Conservation (phyloP, 1,284 basidiomycete genomes). For the Cutaneotrichosporon spelunceum region DNA sequence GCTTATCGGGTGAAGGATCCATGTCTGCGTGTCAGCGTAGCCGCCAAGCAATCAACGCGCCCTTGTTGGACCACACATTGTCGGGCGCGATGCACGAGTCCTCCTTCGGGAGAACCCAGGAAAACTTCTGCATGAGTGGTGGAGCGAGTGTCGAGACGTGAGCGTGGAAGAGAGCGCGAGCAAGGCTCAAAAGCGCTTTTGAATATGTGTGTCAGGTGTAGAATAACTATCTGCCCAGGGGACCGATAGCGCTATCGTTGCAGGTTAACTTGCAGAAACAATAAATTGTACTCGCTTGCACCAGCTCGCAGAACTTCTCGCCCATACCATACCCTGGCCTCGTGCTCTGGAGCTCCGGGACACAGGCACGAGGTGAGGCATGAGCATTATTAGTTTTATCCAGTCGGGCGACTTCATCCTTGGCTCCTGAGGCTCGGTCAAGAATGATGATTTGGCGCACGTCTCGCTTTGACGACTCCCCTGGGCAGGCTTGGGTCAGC, state of each 20-base stretch:
- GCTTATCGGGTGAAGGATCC: conserved; percentile 38
- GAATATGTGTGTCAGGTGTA: not conserved
- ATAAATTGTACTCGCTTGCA: not conserved
- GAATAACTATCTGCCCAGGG: not conserved
- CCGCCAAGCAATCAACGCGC: conserved; percentile 14
- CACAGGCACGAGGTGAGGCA: not conserved
- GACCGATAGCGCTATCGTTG: conserved; percentile 2
- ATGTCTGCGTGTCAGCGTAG: conserved; percentile 29
- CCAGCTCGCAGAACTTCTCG: not conserved
- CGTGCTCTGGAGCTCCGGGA: not conserved
- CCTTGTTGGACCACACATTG: conserved; percentile 42
- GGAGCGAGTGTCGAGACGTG: not conserved
- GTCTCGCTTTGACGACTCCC: too few relatives aligned
- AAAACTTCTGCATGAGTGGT: conserved; percentile 1
- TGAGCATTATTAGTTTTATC: too few relatives aligned
- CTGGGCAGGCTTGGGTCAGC: not conserved
- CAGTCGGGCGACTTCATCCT: too few relatives aligned
- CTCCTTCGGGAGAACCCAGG: conserved; percentile 36
- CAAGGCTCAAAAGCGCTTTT: not conserved
- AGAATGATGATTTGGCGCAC: too few relatives aligned
- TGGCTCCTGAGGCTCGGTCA: too few relatives aligned
- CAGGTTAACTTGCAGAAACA: not conserved
- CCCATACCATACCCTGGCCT: not conserved
- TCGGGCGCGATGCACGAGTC: conserved; percentile 43
- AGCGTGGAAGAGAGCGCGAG: not conserved